Evolutionary conservation across 768 basidiomycete species (phyloP), one percentile per base, ranked within the genome.

Genomic region (Cubamyces sp.): DNA sequence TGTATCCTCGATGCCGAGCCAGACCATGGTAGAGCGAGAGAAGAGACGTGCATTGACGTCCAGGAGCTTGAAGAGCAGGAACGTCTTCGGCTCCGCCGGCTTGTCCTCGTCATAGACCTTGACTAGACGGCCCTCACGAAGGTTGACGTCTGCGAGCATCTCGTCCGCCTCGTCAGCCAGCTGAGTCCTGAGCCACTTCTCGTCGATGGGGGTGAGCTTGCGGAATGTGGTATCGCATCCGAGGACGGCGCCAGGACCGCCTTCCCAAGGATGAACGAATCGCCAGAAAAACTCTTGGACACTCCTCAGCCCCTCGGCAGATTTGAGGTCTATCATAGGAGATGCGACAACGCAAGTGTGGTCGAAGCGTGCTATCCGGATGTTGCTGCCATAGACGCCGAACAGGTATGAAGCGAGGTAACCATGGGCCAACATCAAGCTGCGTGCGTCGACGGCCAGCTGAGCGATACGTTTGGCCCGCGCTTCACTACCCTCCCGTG

Each of bases 211-310:
- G 6, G 41, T 46, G 14, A 59, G 58, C 11, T 21, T 45, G 11
- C 43, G 34, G 23, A 64, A 39, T 0, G 59, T 55, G n/a, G 64
- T 41, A 21, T 64, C 64, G 5, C 18, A 18, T 30, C 64, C 64
- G 15, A 60, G 39, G 9, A 64, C 58, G n/a, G 52, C 19, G 3
- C 55, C 55, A 5, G 34, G 43, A 12, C 53, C 52, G 16, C 53
- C 52, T 8, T 53, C 60, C 43, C 52, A 54, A 7, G 60, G 47
- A n/a, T 67, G 55, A 14, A 57, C 56, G n/a, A 64, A 64, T 8
- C 47, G 25, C 66, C 66, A 67, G 19, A 64, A 50, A 52, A 67
- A 67, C 23, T 49, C 56, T 18, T 40, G 56, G 8, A 48, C 7
- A 5, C 16, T 21, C 8, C 39, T 41, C 14, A 66, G 34, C 21